Evolutionary conservation across 2,329 filamentous ascomycete species (phyloP).

Genomic region (Botrytis porri): DNA sequence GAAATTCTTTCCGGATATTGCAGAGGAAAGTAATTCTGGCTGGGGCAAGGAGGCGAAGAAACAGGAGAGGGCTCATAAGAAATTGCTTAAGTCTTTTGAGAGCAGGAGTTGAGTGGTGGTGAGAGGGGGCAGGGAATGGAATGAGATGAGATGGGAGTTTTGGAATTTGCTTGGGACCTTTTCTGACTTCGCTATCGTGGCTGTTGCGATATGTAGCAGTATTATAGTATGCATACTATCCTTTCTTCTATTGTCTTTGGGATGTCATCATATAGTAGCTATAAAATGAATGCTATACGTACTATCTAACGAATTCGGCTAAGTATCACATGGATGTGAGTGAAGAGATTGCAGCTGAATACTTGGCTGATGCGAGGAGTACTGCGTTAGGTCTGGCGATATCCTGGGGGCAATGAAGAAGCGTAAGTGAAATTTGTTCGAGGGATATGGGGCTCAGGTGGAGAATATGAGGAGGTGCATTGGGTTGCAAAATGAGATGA

Average conservation of each 20-base stretch:
- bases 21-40: neutral
- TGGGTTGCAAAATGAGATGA: neutral
- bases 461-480: neutral
- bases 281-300: neutral
- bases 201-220: neutral
- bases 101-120: neutral
- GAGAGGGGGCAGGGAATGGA: neutral
- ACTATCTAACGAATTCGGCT: neutral
- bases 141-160: neutral
- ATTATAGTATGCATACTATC: neutral
- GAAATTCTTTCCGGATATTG: neutral
- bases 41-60: slow-evolving; percentile 18
- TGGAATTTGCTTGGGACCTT: neutral
- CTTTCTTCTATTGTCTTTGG: neutral
- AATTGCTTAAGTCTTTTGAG: slow-evolving; percentile 1
- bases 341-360: neutral
- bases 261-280: neutral
- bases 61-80: slow-evolving; percentile 12
- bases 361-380: neutral
- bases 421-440: neutral
- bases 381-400: neutral
- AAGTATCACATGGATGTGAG: neutral
- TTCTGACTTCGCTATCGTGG: neutral
- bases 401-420: neutral
- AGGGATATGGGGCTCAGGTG: accelerated